A percentile compares a stretch with the other conserved stretches of the same genome.
Evolutionary conservation across 1,139 yeast species (phyloP).

Genomic region (Candida tetrigidarum): DNA sequence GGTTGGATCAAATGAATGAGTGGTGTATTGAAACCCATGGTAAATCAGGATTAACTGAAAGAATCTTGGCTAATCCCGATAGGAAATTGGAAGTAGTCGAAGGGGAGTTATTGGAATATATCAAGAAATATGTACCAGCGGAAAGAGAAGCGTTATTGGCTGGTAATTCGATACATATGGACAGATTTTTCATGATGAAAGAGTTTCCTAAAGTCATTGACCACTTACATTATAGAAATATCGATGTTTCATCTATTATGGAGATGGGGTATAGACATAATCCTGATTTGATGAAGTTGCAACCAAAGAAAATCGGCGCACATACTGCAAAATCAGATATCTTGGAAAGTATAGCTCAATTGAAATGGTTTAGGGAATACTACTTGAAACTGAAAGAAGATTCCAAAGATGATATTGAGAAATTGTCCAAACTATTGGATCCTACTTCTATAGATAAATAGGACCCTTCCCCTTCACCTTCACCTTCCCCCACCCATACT

Average conservation of each 20-base stretch:
- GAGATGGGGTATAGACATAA: constrained; percentile 84
- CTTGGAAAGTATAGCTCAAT: constrained; percentile 82
- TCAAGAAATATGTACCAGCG: constrained; percentile 58
- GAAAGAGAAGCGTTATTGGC: constrained; percentile 70
- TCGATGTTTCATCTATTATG: constrained; percentile 85
- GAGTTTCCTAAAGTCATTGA: constrained; percentile 81
- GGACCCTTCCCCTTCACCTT: too few relatives aligned
- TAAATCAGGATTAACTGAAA: constrained; percentile 73
- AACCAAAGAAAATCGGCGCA: constrained; percentile 65
- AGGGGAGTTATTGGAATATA: constrained; percentile 61
- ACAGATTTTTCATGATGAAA: constrained; percentile 77
- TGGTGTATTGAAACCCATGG: constrained; percentile 91
- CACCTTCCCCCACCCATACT: too few relatives aligned
- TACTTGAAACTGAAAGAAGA: constrained; percentile 49
- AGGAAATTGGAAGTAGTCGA: constrained; percentile 66
- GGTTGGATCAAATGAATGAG: constrained; percentile 73
- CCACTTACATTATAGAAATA: constrained; percentile 78
- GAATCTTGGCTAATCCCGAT: constrained; percentile 57
- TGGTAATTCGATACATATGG: constrained; percentile 94
- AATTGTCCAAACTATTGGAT: background rate
- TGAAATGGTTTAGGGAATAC: constrained; percentile 74
- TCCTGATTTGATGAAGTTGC: constrained; percentile 55
- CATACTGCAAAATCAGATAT: constrained; percentile 94
- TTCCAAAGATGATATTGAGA: constrained; percentile 17
- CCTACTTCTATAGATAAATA: background rate